phyloP scores from a whole-genome alignment of 495 filamentous ascomycete species.

The Glutinoglossum americanum region DNA sequence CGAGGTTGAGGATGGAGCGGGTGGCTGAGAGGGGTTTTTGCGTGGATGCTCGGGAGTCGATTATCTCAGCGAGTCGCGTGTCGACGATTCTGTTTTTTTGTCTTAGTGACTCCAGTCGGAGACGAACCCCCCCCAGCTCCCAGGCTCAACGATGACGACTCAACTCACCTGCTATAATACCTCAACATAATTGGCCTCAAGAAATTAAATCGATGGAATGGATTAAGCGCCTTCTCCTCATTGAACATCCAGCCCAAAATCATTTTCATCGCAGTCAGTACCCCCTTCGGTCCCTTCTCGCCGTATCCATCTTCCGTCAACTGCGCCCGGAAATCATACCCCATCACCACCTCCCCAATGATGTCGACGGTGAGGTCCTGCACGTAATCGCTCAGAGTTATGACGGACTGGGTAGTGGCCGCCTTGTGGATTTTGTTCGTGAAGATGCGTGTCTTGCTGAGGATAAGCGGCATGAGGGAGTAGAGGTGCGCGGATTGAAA shows the following conservation, averaged over 20 bases:
- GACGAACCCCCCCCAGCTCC: too few relatives aligned
- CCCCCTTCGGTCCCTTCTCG: neutral
- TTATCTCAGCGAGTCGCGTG: neutral
- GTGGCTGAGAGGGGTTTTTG: neutral
- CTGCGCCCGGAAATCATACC: neutral
- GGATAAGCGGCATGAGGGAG: neutral
- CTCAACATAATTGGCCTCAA: neutral
- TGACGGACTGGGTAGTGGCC: neutral
- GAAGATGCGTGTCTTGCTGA: neutral
- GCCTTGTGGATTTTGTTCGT: neutral
- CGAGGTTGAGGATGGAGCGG: neutral
- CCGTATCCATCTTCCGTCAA: neutral
- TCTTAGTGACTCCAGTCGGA: neutral
- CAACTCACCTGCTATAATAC: neutral
- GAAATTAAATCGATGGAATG: neutral
- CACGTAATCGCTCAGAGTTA: neutral
- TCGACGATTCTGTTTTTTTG: neutral
- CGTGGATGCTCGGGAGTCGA: neutral
- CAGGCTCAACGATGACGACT: neutral
- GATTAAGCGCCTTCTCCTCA: neutral
- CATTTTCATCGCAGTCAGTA: neutral
- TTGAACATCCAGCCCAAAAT: neutral
- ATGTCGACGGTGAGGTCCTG: neutral
- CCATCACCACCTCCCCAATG: neutral
- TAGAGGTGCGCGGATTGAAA: neutral